Conservation (phyloP, 371 early-diverging fungal species). For the Umbelopsis sp. region DNA sequence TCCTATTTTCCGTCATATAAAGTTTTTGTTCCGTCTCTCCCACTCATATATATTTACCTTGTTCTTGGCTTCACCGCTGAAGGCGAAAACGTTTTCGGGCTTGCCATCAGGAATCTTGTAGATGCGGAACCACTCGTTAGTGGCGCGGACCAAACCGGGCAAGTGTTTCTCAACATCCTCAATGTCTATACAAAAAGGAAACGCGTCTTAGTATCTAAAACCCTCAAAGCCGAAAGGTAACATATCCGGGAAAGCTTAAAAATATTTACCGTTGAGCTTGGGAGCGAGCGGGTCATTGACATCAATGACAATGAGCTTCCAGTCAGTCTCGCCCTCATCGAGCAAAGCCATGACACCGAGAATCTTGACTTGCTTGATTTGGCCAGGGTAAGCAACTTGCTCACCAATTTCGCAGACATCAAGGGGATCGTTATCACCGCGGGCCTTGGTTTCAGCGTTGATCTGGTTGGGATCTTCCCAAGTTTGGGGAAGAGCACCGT, state of each 20-base stretch:
- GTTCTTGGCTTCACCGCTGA: conserved; percentile 94
- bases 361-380: conserved; percentile 97
- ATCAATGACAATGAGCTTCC: conserved; percentile 96
- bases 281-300: conserved; percentile 86
- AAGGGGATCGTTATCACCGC: conserved; percentile 96
- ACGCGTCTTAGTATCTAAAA: not conserved
- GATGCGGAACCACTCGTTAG: conserved; percentile 96
- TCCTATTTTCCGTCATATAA: not conserved
- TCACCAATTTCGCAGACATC: conserved; percentile 97
- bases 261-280: conserved; percentile 72
- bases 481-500: conserved; percentile 95
- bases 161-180: conserved; percentile 93
- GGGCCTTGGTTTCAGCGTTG: conserved; percentile 80
- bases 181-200: conserved; percentile 57
- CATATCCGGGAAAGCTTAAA: not conserved
- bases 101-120: conserved; percentile 99
- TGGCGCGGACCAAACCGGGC: conserved; percentile 91
- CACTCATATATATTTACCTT: conserved; percentile 42
- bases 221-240: not conserved
- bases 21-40: not conserved
- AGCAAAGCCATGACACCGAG: conserved; percentile 94
- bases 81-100: conserved; percentile 95
- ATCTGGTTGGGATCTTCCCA: conserved; percentile 93
- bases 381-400: conserved; percentile 79
- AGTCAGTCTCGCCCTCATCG: conserved; percentile 98